These are phyloP conservation scores for Camellia sinensis DNA, from an alignment of 148 eudicot genomes.

Conservation along the genomic window DNA sequence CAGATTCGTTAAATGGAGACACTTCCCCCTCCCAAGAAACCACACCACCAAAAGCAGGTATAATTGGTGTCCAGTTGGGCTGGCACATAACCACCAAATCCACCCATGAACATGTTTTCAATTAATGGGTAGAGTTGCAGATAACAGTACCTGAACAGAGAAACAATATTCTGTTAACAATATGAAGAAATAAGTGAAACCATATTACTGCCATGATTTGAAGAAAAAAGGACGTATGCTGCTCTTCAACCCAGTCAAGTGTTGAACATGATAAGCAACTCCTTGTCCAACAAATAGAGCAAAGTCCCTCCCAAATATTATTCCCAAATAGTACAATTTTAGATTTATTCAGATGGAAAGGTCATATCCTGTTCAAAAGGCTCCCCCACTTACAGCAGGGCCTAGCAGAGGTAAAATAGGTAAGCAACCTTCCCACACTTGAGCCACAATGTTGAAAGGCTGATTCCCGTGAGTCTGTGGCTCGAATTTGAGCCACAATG, in stretches of 20 bases:
- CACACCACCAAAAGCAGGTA: conserved; percentile 82
- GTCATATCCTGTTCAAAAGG: too few species aligned
- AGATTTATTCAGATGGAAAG: too few species aligned
- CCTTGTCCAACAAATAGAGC: neutral
- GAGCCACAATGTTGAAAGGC: too few species aligned
- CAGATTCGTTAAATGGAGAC: conserved; percentile 76
- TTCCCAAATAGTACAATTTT: too few species aligned
- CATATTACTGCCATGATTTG: neutral
- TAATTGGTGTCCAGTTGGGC: neutral
- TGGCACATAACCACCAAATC: neutral
- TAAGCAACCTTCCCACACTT: too few species aligned
- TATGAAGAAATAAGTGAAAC: neutral
- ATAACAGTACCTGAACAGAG: conserved; percentile 37
- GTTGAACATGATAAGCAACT: neutral
- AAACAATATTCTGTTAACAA: neutral
- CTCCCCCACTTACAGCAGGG: too few species aligned
- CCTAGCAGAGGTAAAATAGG: too few species aligned
- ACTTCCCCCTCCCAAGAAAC: conserved; percentile 98
- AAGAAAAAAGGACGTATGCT: neutral
- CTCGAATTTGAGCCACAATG: too few species aligned
- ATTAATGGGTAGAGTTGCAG: too few species aligned
- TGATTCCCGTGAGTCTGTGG: too few species aligned
- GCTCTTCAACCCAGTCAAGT: neutral
- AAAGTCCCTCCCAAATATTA: neutral
- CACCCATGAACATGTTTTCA: neutral